Base-by-base conservation (phyloP, 2,329 filamentous ascomycete genomes). In the Xylaria digitata region DNA sequence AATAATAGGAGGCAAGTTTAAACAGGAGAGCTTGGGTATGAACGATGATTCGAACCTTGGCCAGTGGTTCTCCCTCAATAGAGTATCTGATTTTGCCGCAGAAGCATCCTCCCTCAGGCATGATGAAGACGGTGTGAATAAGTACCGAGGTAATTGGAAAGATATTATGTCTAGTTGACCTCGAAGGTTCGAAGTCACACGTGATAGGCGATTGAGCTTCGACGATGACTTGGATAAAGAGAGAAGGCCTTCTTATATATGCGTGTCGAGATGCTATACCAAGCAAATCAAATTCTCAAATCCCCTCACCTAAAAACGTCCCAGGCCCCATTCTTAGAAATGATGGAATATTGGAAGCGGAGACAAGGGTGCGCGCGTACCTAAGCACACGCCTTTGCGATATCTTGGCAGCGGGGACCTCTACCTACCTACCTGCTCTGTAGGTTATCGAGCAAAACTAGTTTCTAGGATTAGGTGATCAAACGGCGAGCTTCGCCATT, bases 1-100 rank as follows among this genome's bases (percentile, higher is more conserved):
- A 45, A 8, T 2, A 7, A 40, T 7, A 5, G 17, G 43, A 13
- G 6, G 4, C 13, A 17, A n/a, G 15, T 13, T n/a, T 11, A 2
- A 26, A 13, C 34, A 37, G 34, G 8, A 13, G 8, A 37, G 34
- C 11, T 13, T 37, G 13, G 9, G 19, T 53, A 30, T 43, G 13
- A 54, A 32, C 19, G 56, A 30, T 19, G 43, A 21, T 30, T 62
- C 76, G 1, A 68, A 84, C 83, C 78, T 82, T 83, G 43, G 70
- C 77, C 17, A 76, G 74, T 1, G 82, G 79, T 48, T 87, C 81
- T 56, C 84, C 84, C 45, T 78, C 80, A 62, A 81, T 81, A 59
- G 79, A 78, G 71, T 86, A 81, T 59, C 81, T 80, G 70, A 86
- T 75, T 23, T 82, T 82, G 45, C 81, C 83, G 76, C 85, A 87